A percentile compares a stretch with the other conserved stretches of the same genome.
These are phyloP conservation scores for Saccharomyces hybrid DNA, from an alignment of 1,139 yeast genomes.

Conservation along the genomic window DNA sequence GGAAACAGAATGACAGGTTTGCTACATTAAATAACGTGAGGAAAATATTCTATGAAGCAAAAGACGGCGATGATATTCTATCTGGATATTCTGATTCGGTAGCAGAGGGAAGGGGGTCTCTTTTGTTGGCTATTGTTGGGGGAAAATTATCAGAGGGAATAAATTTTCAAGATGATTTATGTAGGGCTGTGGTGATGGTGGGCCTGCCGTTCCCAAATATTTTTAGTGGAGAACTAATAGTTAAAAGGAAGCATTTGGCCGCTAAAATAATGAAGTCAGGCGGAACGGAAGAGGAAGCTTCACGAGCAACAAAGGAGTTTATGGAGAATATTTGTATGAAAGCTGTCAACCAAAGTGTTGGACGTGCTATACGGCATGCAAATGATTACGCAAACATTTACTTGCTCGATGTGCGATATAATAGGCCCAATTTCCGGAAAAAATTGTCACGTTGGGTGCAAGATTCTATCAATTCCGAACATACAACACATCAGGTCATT, in stretches of 20 bases:
- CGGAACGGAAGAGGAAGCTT: conserved; percentile 24
- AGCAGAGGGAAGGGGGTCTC: conserved; percentile 43
- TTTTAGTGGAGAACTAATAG: conserved; percentile 72
- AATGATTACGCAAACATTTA: conserved; percentile 73
- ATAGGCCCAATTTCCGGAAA: conserved; percentile 39
- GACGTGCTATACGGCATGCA: conserved; percentile 81
- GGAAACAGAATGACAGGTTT: conserved; percentile 41
- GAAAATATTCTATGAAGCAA: conserved; percentile 50
- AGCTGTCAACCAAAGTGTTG: conserved; percentile 87
- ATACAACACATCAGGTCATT: conserved; percentile 15
- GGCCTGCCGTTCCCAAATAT: conserved; percentile 91
- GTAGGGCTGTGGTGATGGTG: conserved; percentile 79
- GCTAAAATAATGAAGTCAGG: conserved; percentile 29
- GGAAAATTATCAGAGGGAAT: conserved; percentile 94
- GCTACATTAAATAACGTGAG: conserved; percentile 36
- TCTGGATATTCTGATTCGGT: conserved; percentile 42
- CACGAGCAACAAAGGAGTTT: conserved; percentile 35
- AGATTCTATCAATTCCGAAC: conserved; percentile 32
- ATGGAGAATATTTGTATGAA: conserved; percentile 88
- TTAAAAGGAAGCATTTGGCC: conserved; percentile 63
- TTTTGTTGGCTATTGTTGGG: conserved; percentile 80
- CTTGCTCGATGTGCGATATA: conserved; percentile 61
- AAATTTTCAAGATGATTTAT: conserved; percentile 77
- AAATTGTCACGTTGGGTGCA: conserved; percentile 79
- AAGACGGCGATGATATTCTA: conserved; percentile 42